A percentile compares a stretch with the other conserved stretches of the same genome.
Conservation (phyloP, 768 basidiomycete species). For the Macrocybe gigantea region DNA sequence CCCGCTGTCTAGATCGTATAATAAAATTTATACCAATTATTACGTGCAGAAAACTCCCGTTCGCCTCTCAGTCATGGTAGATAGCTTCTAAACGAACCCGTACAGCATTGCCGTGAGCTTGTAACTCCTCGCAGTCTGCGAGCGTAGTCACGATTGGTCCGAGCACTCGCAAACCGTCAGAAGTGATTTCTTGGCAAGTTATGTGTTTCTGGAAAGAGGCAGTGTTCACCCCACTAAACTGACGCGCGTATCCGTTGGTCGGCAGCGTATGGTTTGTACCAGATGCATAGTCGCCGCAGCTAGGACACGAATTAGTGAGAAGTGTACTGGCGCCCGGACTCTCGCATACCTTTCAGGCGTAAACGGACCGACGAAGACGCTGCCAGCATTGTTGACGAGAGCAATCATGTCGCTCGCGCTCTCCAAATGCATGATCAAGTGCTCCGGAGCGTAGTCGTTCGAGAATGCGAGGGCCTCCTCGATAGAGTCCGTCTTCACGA, state of each 20-base stretch:
- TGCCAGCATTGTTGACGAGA: constrained; percentile 86
- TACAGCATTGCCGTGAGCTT: constrained; percentile 95
- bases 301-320: constrained; percentile 22
- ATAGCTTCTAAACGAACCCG: constrained; percentile 58
- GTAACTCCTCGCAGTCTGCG: constrained; percentile 92
- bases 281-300: constrained; percentile 97
- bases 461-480: constrained; percentile 84
- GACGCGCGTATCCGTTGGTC: constrained; percentile 93
- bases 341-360: constrained; percentile 86
- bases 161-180: constrained; percentile 65
- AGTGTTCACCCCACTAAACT: constrained; percentile 98
- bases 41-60: constrained; percentile 1
- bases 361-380: constrained; percentile 92
- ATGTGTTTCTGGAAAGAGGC: constrained; percentile 98
- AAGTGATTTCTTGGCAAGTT: constrained; percentile 90
- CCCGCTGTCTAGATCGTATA: not conserved
- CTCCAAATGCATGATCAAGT: constrained; percentile 87
- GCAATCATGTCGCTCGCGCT: constrained; percentile 61
- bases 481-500: constrained; percentile 62
- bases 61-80: not conserved
- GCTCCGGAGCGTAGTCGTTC: constrained; percentile 98
- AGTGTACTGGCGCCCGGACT: not conserved
- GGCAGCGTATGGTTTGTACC: constrained; percentile 98
- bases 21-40: not conserved
- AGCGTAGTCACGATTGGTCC: constrained; percentile 87